A percentile compares a stretch with the other conserved stretches of the same genome.
Conservation (phyloP, 1,284 basidiomycete genomes). For the Vanrija humicola region DNA sequence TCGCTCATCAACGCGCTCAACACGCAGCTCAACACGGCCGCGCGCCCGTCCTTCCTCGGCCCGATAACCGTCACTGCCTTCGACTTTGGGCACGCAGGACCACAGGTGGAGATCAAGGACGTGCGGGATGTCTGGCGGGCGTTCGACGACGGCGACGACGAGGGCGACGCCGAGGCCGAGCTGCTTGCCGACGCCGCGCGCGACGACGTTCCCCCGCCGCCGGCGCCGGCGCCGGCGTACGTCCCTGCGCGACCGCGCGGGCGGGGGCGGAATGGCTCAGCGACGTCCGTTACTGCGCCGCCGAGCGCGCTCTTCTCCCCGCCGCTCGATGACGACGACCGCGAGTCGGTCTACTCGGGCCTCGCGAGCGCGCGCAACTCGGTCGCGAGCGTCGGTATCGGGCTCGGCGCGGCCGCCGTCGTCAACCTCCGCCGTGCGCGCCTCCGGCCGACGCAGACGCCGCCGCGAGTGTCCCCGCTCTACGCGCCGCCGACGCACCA, state of each 20-base stretch:
- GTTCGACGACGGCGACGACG: slow-evolving; percentile 75
- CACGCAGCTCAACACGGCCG: slow-evolving; percentile 63
- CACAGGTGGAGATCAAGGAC: slow-evolving; percentile 85
- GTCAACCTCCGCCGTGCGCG: slow-evolving; percentile 1
- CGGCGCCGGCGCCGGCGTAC: background rate
- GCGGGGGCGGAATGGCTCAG: background rate
- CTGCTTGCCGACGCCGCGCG: background rate
- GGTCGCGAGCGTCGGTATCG: slow-evolving; percentile 27
- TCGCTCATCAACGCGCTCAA: slow-evolving; percentile 76
- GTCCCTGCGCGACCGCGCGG: background rate
- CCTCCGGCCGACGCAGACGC: background rate
- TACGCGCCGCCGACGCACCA: background rate
- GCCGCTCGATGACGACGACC: slow-evolving; percentile 7
- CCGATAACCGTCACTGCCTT: slow-evolving; percentile 79
- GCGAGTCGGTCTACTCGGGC: slow-evolving; percentile 24
- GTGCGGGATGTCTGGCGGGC: slow-evolving; percentile 90
- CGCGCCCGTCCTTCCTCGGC: slow-evolving; percentile 86
- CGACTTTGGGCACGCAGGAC: slow-evolving; percentile 77
- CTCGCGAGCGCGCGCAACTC: slow-evolving; percentile 18
- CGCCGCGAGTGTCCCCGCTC: background rate
- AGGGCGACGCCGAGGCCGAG: slow-evolving; percentile 50
- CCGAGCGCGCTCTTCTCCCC: background rate
- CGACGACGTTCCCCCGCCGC: background rate
- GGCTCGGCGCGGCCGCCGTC: slow-evolving; percentile 8
- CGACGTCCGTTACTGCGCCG: background rate